Evolutionary conservation across 495 filamentous ascomycete species (phyloP), one percentile per base, ranked within the genome.

Genomic region (Aspergillus nanangensis): DNA sequence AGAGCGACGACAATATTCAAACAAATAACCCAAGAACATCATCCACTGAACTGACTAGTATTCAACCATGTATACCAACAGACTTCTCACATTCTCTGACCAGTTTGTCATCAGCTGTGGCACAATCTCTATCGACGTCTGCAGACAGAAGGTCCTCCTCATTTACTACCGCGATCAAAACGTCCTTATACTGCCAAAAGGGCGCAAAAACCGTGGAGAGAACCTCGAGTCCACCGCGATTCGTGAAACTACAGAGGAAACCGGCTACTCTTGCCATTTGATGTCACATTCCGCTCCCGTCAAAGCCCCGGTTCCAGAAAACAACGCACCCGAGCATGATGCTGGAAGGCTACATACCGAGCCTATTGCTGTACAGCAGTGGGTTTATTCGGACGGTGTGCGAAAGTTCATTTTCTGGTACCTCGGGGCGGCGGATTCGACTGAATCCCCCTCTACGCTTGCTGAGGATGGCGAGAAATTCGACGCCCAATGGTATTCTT

Each of bases 201-300:
- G 34, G 5, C 38, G 38, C 1, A 40, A 40, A 3, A 40, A 40
- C 20, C 38, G 23, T 18, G 34, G 34, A 3, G 34, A 37, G 15
- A n/a, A 8, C 15, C 38, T 40, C 17, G 17, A 40, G 2, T 18
- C 38, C 10, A 20, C 38, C 2, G 38, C 38, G 2, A 14, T 40
- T 21, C 38, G 17, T 8, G 38, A 40, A 23, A 40, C 38, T 8
- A 40, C 17, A 8, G 38, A 40, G 23, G 38, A 40, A 23, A 40
- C 38, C 5, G 38, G 38, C 5, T 20, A 20, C 18, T 21, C 25
- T 11, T 29, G 25, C 11, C 7, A 5, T 29, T 11, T 29, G 25
- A 29, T 29, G 11, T 11, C 25, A n/a, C 25, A 29, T 29, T 29
- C 25, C 5, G 25, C 25, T 7, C 25, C 25, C 25, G 11, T 11